Conservation (phyloP, 768 basidiomycete genomes). For the Collybia sp. region DNA sequence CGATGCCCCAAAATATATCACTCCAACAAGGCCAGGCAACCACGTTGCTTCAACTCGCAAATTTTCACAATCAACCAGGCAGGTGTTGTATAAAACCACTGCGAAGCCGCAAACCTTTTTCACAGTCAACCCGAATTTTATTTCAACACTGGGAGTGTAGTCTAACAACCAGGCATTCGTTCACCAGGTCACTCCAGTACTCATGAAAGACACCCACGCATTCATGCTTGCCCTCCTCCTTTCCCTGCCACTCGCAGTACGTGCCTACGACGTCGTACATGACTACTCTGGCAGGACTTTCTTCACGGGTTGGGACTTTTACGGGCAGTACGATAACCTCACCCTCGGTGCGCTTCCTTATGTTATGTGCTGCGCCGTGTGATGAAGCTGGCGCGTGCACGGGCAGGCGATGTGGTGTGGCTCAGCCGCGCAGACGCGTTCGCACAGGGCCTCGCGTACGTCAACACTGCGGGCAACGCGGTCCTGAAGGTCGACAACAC, state of each 20-base stretch:
- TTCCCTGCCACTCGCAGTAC: not conserved
- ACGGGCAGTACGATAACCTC: conserved; percentile 41
- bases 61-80: no score
- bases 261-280: conserved; percentile 20
- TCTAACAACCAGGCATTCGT: no score
- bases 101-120: no score
- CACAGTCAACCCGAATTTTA: no score
- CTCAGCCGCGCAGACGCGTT: conserved; percentile 42
- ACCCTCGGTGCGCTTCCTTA: conserved; percentile 33
- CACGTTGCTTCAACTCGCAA: no score
- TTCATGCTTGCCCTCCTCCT: not conserved
- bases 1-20: no score
- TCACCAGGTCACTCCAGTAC: no score
- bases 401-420: conserved; percentile 60
- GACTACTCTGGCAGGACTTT: conserved; percentile 46
- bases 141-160: no score
- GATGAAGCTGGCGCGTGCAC: conserved; percentile 13
- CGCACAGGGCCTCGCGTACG: conserved; percentile 47
- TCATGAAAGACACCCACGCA: no score
- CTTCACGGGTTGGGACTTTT: conserved; percentile 54
- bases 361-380: not conserved
- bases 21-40: no score
- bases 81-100: no score
- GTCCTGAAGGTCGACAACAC: conserved; percentile 74
- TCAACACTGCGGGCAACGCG: conserved; percentile 57